Evolutionary conservation across 1,284 basidiomycete genomes (phyloP).

Genomic region (Ceratobasidium sp.): DNA sequence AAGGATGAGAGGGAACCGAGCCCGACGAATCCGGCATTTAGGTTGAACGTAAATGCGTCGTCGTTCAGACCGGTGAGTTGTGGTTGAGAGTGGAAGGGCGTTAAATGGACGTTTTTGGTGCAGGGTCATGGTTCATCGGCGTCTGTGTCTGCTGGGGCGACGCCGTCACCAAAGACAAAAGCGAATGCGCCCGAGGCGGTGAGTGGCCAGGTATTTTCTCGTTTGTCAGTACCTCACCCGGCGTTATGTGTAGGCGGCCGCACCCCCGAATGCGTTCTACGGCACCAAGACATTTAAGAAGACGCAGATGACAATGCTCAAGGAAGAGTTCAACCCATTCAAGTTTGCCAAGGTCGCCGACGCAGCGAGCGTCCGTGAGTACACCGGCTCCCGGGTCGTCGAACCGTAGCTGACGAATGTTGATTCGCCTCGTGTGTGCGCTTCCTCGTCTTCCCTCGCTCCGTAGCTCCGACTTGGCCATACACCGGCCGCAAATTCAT

Average conservation of each 20-base stretch:
- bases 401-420: not conserved
- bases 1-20: slow-evolving; percentile 33
- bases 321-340: slow-evolving; percentile 95
- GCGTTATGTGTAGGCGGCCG: slow-evolving; percentile 43
- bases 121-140: slow-evolving; percentile 31
- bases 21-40: slow-evolving; percentile 62
- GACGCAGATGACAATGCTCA: slow-evolving; percentile 72
- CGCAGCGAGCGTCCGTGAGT: slow-evolving; percentile 73
- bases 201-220: slow-evolving; percentile 46
- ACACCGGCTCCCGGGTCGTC: not conserved
- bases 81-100: slow-evolving; percentile 52
- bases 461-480: slow-evolving; percentile 77
- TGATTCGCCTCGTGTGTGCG: slow-evolving; percentile 23
- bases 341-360: slow-evolving; percentile 82
- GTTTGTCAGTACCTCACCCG: not conserved
- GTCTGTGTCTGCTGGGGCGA: slow-evolving; percentile 53
- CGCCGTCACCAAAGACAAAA: slow-evolving; percentile 65
- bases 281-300: slow-evolving; percentile 78
- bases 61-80: slow-evolving; percentile 65
- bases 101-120: slow-evolving; percentile 2
- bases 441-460: slow-evolving; percentile 19
- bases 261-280: slow-evolving; percentile 83
- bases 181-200: slow-evolving; percentile 56
- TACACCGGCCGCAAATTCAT: slow-evolving; percentile 87
- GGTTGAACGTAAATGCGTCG: slow-evolving; percentile 80